Evolutionary conservation across 2,329 filamentous ascomycete species (phyloP).

Genomic region (Cordyceps cateniannulata): DNA sequence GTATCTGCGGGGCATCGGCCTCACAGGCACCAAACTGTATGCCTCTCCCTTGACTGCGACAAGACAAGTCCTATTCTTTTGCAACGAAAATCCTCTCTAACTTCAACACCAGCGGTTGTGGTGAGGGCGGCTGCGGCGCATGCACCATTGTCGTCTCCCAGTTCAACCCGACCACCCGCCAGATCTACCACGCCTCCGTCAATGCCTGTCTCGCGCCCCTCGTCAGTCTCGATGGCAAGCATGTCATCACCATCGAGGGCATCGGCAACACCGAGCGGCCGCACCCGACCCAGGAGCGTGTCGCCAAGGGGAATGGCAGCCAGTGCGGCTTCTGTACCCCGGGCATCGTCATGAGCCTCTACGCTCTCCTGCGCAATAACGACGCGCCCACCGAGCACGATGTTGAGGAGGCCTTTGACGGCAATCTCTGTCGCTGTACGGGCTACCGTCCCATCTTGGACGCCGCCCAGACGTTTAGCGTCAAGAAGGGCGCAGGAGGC

Average conservation of each 20-base stretch:
- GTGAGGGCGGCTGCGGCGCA: conserved; percentile 92
- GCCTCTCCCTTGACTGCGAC: conserved; percentile 16
- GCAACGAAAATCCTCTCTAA: not conserved
- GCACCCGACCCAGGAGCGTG: conserved; percentile 83
- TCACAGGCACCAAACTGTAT: conserved; percentile 88
- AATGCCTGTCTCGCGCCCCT: conserved; percentile 94
- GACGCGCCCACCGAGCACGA: conserved; percentile 70
- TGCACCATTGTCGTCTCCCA: conserved; percentile 95
- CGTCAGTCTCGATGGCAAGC: conserved; percentile 90
- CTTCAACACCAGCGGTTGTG: conserved; percentile 58
- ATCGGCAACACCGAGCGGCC: conserved; percentile 84
- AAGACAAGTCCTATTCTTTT: not conserved
- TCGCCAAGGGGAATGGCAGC: conserved; percentile 85
- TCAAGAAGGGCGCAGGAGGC: conserved; percentile 33
- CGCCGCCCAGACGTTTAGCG: conserved; percentile 83
- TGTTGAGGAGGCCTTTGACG: conserved; percentile 94
- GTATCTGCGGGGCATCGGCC: conserved; percentile 84
- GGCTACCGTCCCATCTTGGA: conserved; percentile 92
- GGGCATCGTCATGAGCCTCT: conserved; percentile 96
- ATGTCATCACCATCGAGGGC: conserved; percentile 95
- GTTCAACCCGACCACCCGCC: conserved; percentile 83
- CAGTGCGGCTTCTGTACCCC: conserved; percentile 95
- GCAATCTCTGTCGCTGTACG: conserved; percentile 91
- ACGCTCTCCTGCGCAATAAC: conserved; percentile 85
- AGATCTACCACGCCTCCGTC: conserved; percentile 92